Evolutionary conservation across 306 rosid genomes (phyloP).

Genomic region (Cicer cuneatum): DNA sequence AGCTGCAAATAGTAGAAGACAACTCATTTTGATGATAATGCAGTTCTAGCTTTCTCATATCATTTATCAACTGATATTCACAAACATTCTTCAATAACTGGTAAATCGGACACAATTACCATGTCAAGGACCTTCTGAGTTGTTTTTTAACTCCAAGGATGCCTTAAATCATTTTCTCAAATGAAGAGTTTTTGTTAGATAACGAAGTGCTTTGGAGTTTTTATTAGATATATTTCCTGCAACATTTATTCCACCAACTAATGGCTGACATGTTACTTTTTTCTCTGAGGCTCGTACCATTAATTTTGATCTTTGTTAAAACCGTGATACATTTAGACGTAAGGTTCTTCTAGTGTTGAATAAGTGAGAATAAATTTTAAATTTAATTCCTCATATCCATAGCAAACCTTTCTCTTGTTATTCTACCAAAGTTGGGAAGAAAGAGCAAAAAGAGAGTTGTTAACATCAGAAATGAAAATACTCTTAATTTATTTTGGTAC

Average conservation of each 20-base stretch:
- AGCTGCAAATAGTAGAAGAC: conserved; percentile 11
- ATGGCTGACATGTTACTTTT: background rate
- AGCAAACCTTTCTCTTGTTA: background rate
- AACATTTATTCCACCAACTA: conserved; percentile 18
- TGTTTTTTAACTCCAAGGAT: background rate
- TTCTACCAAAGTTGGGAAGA: background rate
- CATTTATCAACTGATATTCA: background rate
- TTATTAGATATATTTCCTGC: conserved; percentile 17
- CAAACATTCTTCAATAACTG: conserved; percentile 7
- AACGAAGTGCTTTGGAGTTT: background rate
- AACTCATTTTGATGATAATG: conserved; percentile 10
- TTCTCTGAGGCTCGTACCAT: background rate
- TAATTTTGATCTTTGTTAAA: background rate
- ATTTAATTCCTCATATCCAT: background rate
- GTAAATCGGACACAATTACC: conserved; percentile 9
- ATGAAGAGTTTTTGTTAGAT: conserved; percentile 5
- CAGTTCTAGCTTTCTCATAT: conserved; percentile 12
- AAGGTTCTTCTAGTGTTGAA: conserved; percentile 1
- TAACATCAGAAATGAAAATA: background rate
- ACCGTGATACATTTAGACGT: background rate
- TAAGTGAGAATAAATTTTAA: background rate
- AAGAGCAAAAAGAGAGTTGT: background rate
- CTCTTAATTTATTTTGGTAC: background rate
- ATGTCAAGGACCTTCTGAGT: background rate
- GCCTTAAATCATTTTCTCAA: conserved; percentile 14